phyloP scores from a whole-genome alignment of 2,329 filamentous ascomycete species.

The Arthroderma sp. region DNA sequence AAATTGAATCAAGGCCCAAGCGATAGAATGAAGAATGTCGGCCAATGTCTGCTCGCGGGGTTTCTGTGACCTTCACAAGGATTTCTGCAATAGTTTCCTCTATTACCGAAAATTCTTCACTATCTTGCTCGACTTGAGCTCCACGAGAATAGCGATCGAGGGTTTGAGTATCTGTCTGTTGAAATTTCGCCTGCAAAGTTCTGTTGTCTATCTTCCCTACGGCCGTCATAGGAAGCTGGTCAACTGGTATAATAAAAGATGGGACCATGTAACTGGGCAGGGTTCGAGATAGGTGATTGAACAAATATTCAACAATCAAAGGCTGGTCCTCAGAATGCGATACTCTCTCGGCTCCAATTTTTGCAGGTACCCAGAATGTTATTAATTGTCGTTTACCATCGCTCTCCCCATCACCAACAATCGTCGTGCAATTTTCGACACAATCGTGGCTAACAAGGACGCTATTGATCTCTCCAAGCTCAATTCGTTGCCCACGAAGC shows the following conservation, averaged over 20 bases:
- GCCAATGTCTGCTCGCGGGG: conserved; percentile 36
- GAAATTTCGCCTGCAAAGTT: conserved; percentile 38
- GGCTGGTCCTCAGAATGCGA: neutral
- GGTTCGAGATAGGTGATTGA: conserved; percentile 38
- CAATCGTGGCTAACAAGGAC: conserved; percentile 40
- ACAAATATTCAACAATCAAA: conserved; percentile 31
- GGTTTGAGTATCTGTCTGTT: conserved; percentile 30
- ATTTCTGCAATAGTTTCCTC: conserved; percentile 46
- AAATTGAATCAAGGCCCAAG: conserved; percentile 74
- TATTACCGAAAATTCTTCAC: conserved; percentile 36
- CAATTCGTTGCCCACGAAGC: conserved; percentile 65
- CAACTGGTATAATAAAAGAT: conserved; percentile 56
- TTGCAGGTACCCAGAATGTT: conserved; percentile 51
- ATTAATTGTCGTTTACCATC: conserved; percentile 43
- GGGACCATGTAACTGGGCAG: conserved; percentile 73
- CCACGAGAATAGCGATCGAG: conserved; percentile 30
- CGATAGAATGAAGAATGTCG: conserved; percentile 60
- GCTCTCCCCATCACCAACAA: conserved; percentile 39
- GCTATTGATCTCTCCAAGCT: conserved; percentile 62
- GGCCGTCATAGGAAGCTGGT: conserved; percentile 53
- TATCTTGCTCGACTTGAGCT: conserved; percentile 17
- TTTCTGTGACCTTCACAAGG: conserved; percentile 39
- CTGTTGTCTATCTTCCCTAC: conserved; percentile 62
- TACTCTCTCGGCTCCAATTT: conserved; percentile 3
- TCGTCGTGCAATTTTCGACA: conserved; percentile 50